A percentile compares a stretch with the other conserved stretches of the same genome.
These are phyloP conservation scores for Aechmea fasciata DNA, from an alignment of 176 grass and related monocot genomes.

Conservation along the genomic window DNA sequence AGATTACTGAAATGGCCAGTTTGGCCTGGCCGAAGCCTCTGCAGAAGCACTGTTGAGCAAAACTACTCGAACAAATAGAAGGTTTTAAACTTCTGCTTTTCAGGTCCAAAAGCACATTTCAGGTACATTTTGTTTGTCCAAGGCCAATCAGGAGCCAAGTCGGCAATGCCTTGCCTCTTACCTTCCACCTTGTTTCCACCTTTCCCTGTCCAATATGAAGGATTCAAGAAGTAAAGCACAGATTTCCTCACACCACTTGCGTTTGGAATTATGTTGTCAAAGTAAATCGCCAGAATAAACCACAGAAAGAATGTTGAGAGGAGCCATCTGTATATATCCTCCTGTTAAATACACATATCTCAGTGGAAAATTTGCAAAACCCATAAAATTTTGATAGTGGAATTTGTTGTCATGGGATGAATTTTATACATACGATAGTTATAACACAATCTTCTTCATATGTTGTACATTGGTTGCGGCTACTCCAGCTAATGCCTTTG, in stretches of 20 bases:
- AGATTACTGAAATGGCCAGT: too few relatives aligned
- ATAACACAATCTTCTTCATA: conserved; percentile 65
- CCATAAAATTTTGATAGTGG: background rate
- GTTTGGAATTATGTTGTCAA: conserved; percentile 95
- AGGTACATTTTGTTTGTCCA: too few relatives aligned
- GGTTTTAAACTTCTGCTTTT: too few relatives aligned
- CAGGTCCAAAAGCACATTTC: too few relatives aligned
- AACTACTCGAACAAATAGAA: too few relatives aligned
- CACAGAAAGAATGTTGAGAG: conserved; percentile 90
- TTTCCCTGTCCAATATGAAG: conserved; percentile 91
- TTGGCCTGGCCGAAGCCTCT: too few relatives aligned
- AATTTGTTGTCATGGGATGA: conserved; percentile 5
- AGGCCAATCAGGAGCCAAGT: background rate
- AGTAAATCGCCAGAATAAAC: conserved; percentile 88
- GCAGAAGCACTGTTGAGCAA: too few relatives aligned
- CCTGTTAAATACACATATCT: conserved; percentile 30
- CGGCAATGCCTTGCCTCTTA: background rate
- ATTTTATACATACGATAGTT: conserved; percentile 55
- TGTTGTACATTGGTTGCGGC: conserved; percentile 36
- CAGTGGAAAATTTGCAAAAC: conserved; percentile 23
- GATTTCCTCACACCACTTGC: conserved; percentile 80
- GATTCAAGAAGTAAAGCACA: conserved; percentile 84
- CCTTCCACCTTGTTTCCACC: conserved; percentile 71
- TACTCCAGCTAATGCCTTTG: conserved; percentile 75
- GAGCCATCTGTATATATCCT: conserved; percentile 85